Evolutionary conservation across 129 eudicot genomes (phyloP).

Genomic region (Smallanthus sonchifolius): DNA sequence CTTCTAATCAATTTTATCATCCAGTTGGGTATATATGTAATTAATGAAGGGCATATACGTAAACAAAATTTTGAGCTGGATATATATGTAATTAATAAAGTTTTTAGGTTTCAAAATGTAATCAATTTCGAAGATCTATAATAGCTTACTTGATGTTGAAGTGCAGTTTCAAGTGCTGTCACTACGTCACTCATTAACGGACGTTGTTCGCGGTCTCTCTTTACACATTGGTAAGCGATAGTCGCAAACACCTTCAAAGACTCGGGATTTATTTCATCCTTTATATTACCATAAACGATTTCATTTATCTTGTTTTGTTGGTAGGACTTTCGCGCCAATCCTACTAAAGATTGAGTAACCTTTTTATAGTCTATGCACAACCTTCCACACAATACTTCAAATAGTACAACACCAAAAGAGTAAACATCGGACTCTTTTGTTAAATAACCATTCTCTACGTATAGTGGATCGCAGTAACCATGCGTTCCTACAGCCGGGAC

Average conservation of each 20-base stretch:
- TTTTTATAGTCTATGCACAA: neutral
- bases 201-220: neutral
- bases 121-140: no score
- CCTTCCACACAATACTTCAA: slow-evolving; percentile 1
- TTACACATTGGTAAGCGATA: neutral
- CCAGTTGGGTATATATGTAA: no score
- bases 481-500: neutral
- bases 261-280: neutral
- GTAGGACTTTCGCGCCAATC: neutral
- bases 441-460: neutral
- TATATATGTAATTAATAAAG: no score
- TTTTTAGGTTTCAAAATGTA: no score
- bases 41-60: no score
- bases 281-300: neutral
- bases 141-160: neutral
- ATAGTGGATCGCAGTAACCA: no score
- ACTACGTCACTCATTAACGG: neutral
- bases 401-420: neutral
- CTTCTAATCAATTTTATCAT: no score
- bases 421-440: slow-evolving; percentile 4
- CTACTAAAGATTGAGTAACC: neutral
- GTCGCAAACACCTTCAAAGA: neutral
- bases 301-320: neutral
- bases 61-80: no score
- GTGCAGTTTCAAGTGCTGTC: neutral